A percentile compares a stretch with the other conserved stretches of the same genome.
Evolutionary conservation across 2,329 filamentous ascomycete genomes (phyloP).

Genomic region (Aspergillus uvarum): DNA sequence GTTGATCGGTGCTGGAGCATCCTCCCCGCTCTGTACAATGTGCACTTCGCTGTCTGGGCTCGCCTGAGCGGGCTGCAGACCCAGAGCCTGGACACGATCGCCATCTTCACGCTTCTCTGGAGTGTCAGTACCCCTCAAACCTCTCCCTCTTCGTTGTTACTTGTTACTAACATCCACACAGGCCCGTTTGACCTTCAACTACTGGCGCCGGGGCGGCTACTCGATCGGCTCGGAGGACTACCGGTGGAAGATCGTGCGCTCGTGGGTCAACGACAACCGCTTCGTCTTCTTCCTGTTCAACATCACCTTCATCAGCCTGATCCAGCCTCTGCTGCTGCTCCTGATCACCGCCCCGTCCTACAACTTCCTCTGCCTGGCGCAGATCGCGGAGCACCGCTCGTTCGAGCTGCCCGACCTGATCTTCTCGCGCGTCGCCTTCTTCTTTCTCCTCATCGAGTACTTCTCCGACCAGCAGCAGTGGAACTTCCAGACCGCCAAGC

Average conservation of each 20-base stretch:
- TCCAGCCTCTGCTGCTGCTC: conserved; percentile 80
- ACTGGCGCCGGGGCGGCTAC: conserved; percentile 94
- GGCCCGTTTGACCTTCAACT: conserved; percentile 88
- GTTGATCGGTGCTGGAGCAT: conserved; percentile 92
- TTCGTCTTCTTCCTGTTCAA: conserved; percentile 85
- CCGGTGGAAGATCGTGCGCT: conserved; percentile 77
- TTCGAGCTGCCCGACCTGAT: conserved; percentile 61
- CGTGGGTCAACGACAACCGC: conserved; percentile 61
- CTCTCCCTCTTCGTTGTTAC: neutral
- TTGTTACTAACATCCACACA: conserved; percentile 39
- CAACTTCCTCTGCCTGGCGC: conserved; percentile 70
- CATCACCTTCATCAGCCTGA: conserved; percentile 80
- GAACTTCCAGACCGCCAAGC: conserved; percentile 81
- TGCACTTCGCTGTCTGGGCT: conserved; percentile 82
- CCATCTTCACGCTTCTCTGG: conserved; percentile 73
- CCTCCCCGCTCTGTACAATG: conserved; percentile 80
- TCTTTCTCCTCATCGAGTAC: conserved; percentile 65
- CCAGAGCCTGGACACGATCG: conserved; percentile 68
- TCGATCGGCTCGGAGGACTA: conserved; percentile 89
- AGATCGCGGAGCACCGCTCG: conserved; percentile 55
- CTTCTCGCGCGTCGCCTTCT: conserved; percentile 57
- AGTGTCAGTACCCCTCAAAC: conserved; percentile 57
- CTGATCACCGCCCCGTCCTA: conserved; percentile 80
- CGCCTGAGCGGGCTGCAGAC: conserved; percentile 70
- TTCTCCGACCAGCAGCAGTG: conserved; percentile 93